Base-by-base conservation (phyloP, 345 rosid species). In the Salix exigua region DNA sequence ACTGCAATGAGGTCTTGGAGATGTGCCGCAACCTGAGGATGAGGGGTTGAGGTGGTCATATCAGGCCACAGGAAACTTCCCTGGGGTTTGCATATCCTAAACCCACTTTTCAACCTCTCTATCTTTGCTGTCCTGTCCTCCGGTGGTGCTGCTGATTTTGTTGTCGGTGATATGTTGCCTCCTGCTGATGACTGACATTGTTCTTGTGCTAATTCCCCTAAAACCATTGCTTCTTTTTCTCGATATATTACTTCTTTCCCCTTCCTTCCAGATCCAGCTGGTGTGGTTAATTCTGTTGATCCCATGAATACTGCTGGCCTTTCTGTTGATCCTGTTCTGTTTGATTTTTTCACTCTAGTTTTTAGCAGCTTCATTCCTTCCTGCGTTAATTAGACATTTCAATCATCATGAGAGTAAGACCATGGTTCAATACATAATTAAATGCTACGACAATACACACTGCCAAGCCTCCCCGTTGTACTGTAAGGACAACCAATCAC, bases 11-110 rank as follows among this genome's bases (percentile, higher is more conserved):
- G 70, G 66, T 82, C 85, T 26, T 87, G 84, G 4, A 71, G 64
- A 18, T 81, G 87, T 65, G 78, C 80, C 46, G 69, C 73, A 58
- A 48, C 78, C 30, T 80, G 86, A 31, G 81, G 77, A 50, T 80
- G 86, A 30, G 84, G 79, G 68, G 85, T 76, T 3, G 74, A 68
- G 19, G 78, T 7, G 11, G 78, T 72, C 83, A 78, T 83, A 84
- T 81, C 84, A 38, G 98, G 97, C 97, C 94, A 93, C 74, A 91
- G 81, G 83, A 91, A 92, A 71, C 83, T 88, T 72, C 90, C 94
- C 64, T 83, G 86, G 18, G 98, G 98, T 79, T 82, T 92, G 89
- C 97, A 96, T 76, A 93, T 81, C 77, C 87, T 88, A 88, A 96
- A 93, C 63, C 94, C 96, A 72, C 89, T 89, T 84, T 85, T 93